phyloP scores from a whole-genome alignment of 495 filamentous ascomycete species.

The Sabuloglossum arenarium region DNA sequence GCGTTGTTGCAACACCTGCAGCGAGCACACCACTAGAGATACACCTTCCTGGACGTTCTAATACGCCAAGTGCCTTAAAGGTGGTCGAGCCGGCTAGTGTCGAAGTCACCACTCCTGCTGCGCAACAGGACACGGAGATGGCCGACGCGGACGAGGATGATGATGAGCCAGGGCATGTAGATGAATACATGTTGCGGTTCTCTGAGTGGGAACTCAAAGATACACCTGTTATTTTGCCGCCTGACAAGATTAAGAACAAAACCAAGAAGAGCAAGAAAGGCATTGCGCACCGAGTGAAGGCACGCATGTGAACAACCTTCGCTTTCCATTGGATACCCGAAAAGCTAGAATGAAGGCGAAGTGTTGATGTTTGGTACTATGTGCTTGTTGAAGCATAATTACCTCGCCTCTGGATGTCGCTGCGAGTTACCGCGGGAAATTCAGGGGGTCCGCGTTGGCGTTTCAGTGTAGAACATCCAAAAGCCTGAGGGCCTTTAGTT shows the following conservation, averaged over 20 bases:
- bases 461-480: not conserved
- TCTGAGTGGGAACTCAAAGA: conserved; percentile 62
- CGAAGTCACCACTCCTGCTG: conserved; percentile 26
- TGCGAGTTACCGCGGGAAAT: not conserved
- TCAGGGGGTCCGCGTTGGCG: not conserved
- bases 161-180: conserved; percentile 38
- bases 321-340: not conserved
- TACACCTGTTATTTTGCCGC: conserved; percentile 56
- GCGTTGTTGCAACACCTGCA: conserved; percentile 20
- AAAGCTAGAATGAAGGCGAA: not conserved
- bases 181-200: conserved; percentile 67
- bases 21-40: conserved; percentile 16
- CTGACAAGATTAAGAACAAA: conserved; percentile 63
- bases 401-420: not conserved
- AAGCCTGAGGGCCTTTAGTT: not conserved
- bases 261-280: conserved; percentile 24
- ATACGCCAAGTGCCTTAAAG: conserved; percentile 7
- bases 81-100: conserved; percentile 18
- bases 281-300: not conserved
- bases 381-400: not conserved
- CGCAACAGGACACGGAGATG: conserved; percentile 13
- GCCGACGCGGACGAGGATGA: conserved; percentile 20
- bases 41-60: not conserved
- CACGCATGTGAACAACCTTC: not conserved
- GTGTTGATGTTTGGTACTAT: not conserved